phyloP scores from a whole-genome alignment of 306 rosid genomes.

The Ormosia emarginata region DNA sequence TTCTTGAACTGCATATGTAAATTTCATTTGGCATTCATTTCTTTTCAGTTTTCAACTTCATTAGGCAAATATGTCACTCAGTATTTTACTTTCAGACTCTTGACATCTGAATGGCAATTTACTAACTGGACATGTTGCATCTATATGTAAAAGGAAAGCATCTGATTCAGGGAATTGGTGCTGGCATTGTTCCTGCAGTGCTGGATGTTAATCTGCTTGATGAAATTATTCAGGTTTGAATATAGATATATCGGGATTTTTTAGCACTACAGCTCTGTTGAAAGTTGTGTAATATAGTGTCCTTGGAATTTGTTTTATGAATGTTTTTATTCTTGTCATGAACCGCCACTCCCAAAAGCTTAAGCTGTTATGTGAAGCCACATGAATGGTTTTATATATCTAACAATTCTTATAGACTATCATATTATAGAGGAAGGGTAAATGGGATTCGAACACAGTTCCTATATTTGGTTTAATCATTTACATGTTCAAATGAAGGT shows the following conservation, averaged over 20 bases:
- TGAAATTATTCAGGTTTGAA: conserved; percentile 28
- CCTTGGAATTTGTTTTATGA: not conserved
- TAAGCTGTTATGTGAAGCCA: too few species aligned
- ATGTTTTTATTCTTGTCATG: not conserved
- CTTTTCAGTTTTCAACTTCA: not conserved
- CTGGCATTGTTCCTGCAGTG: conserved; percentile 53
- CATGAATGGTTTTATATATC: not conserved
- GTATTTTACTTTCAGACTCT: not conserved
- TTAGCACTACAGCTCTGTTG: not conserved
- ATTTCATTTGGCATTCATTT: not conserved
- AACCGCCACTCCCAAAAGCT: too few species aligned
- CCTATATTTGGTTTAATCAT: not conserved
- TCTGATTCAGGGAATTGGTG: conserved; percentile 75
- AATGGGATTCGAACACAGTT: not conserved
- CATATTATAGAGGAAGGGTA: not conserved
- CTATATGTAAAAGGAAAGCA: conserved; percentile 45
- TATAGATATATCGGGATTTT: not conserved
- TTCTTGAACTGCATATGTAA: not conserved
- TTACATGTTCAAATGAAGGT: not conserved
- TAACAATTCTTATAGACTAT: not conserved
- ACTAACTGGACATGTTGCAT: conserved; percentile 1
- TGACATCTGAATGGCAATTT: not conserved
- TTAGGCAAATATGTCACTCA: not conserved
- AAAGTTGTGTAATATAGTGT: not conserved
- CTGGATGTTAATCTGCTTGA: conserved; percentile 39